phyloP scores from a whole-genome alignment of 495 filamentous ascomycete genomes.

The Xylaria bambusicola region DNA sequence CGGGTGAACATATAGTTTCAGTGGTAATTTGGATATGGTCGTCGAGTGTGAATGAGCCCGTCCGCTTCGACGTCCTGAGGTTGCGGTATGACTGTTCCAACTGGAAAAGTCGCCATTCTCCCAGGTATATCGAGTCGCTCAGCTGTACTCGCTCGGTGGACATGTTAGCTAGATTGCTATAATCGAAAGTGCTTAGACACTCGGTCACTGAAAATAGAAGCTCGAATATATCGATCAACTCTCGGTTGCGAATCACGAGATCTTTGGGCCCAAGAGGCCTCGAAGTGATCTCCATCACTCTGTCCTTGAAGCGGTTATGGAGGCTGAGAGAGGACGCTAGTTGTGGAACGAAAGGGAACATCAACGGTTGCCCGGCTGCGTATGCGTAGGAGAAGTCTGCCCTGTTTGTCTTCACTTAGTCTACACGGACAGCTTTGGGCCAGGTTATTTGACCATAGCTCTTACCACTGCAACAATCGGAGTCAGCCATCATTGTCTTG shows the following conservation, averaged over 20 bases:
- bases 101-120: slow-evolving; percentile 34
- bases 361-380: slow-evolving; percentile 27
- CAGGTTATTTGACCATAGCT: background rate
- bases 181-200: slow-evolving; percentile 33
- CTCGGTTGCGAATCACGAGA: slow-evolving; percentile 25
- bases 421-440: slow-evolving; percentile 4
- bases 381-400: slow-evolving; percentile 36
- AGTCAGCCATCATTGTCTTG: background rate
- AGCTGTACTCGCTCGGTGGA: slow-evolving; percentile 28
- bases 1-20: slow-evolving; percentile 14
- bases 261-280: slow-evolving; percentile 20
- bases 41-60: slow-evolving; percentile 17
- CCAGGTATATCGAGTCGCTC: slow-evolving; percentile 35
- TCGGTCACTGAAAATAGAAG: slow-evolving; percentile 30
- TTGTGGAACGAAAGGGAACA: slow-evolving; percentile 34
- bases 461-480: slow-evolving; percentile 23
- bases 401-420: slow-evolving; percentile 21
- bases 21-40: slow-evolving; percentile 11
- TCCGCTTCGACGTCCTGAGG: slow-evolving; percentile 15
- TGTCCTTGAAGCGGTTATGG: slow-evolving; percentile 27
- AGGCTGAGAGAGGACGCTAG: slow-evolving; percentile 29
- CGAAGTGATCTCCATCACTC: slow-evolving; percentile 24
- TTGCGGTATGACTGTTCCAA: slow-evolving; percentile 25
- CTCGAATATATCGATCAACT: slow-evolving; percentile 31
- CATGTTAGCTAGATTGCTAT: slow-evolving; percentile 25